Conservation (phyloP, 106 monocot genomes). For the Vanilla planifolia region DNA sequence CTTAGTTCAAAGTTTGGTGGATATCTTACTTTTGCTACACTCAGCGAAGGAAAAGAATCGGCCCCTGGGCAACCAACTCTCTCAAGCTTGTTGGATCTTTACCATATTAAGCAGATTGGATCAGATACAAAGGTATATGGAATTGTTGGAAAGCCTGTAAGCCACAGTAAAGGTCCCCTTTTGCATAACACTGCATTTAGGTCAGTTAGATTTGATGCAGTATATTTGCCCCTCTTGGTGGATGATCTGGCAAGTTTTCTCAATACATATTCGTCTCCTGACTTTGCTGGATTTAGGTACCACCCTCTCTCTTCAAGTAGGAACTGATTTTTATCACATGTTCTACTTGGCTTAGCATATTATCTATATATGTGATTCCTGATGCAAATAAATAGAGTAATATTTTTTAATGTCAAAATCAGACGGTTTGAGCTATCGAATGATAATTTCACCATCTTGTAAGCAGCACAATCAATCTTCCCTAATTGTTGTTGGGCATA, state of each 20-base stretch:
- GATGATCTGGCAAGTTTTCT: constrained; percentile 72
- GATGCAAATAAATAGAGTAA: too few species aligned
- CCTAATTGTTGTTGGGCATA: too few species aligned
- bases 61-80: constrained; percentile 94
- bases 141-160: constrained; percentile 84
- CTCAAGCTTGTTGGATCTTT: constrained; percentile 65
- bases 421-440: too few species aligned
- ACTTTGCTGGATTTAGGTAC: constrained; percentile 94
- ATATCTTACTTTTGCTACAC: constrained; percentile 82
- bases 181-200: constrained; percentile 71
- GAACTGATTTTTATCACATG: constrained; percentile 1
- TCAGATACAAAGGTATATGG: constrained; percentile 74
- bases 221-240: constrained; percentile 87
- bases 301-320: background rate
- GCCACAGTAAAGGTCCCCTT: constrained; percentile 80
- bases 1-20: constrained; percentile 91
- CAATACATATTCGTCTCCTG: constrained; percentile 68
- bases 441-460: background rate
- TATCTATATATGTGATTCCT: too few species aligned
- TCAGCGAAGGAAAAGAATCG: constrained; percentile 69
- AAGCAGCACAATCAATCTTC: too few species aligned
- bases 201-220: constrained; percentile 65
- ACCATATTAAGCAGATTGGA: constrained; percentile 65
- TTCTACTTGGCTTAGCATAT: too few species aligned
- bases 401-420: too few species aligned